Conservation (phyloP, 2,329 filamentous ascomycete genomes). For the Cytospora mali region DNA sequence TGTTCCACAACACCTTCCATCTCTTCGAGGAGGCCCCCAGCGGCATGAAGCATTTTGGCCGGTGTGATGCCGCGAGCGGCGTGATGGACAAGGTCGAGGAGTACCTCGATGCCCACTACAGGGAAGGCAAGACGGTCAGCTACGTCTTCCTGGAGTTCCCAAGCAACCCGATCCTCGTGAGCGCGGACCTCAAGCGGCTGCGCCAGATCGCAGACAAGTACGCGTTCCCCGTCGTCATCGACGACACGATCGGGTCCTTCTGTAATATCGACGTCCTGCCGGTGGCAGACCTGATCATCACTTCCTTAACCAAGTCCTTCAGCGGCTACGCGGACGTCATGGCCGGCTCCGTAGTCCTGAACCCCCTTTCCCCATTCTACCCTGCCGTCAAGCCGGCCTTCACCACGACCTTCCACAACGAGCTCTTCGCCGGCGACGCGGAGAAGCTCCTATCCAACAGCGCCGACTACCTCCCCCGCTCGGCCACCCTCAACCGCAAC, state of each 20-base stretch:
- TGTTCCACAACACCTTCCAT: slow-evolving; percentile 54
- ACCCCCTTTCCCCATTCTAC: slow-evolving; percentile 49
- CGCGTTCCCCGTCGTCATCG: slow-evolving; percentile 48
- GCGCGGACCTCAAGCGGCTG: slow-evolving; percentile 44
- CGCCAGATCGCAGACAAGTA: slow-evolving; percentile 47
- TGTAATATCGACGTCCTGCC: slow-evolving; percentile 54
- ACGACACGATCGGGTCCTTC: slow-evolving; percentile 53
- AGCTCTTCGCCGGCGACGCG: slow-evolving; percentile 52
- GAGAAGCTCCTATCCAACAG: slow-evolving; percentile 53
- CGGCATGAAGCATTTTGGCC: slow-evolving; percentile 52
- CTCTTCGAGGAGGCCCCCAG: slow-evolving; percentile 48
- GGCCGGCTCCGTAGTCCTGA: slow-evolving; percentile 53
- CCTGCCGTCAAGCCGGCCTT: slow-evolving; percentile 39
- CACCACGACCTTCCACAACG: slow-evolving; percentile 42
- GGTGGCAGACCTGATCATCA: slow-evolving; percentile 52
- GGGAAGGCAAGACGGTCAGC: slow-evolving; percentile 43
- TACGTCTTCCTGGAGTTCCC: slow-evolving; percentile 55
- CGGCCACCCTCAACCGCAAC: slow-evolving; percentile 57
- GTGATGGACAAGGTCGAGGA: slow-evolving; percentile 47
- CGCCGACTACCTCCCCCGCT: slow-evolving; percentile 54
- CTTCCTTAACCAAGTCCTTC: slow-evolving; percentile 61
- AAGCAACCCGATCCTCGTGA: slow-evolving; percentile 48
- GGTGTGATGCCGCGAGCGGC: slow-evolving; percentile 42
- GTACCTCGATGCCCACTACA: slow-evolving; percentile 46
- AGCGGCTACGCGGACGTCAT: slow-evolving; percentile 59